Percentiles rank a stretch among this genome's conserved stretches.
These are phyloP conservation scores for Akanthomyces dipterigenus DNA, from an alignment of 2,329 filamentous ascomycete species.

Conservation along the genomic window DNA sequence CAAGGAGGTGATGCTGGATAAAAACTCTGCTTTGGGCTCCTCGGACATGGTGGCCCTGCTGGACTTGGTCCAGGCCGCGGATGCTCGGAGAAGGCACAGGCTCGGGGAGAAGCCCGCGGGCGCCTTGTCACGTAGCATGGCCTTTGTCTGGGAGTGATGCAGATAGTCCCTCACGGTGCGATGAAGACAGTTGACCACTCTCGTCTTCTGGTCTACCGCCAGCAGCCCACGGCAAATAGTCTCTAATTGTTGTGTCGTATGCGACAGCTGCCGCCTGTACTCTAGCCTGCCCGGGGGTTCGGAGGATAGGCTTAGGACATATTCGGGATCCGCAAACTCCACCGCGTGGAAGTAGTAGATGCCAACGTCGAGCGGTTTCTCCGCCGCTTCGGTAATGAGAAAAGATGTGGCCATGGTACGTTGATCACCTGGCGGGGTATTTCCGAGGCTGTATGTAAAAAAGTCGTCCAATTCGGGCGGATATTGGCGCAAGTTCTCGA, in stretches of 20 bases:
- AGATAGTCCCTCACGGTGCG: conserved; percentile 7
- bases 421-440: background rate
- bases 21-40: background rate
- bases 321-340: background rate
- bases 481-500: background rate
- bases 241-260: background rate
- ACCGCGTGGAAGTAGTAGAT: conserved; percentile 8
- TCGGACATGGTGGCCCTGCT: conserved; percentile 3
- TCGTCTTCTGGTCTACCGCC: background rate
- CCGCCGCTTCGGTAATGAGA: conserved; percentile 1
- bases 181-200: background rate
- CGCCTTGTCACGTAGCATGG: background rate
- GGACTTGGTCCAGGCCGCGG: background rate
- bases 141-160: background rate
- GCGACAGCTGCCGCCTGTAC: background rate
- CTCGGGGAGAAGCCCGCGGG: background rate
- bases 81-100: background rate
- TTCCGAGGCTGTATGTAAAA: background rate
- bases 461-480: conserved; percentile 8
- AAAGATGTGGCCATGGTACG: background rate
- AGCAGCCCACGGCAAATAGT: background rate
- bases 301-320: background rate
- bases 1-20: background rate
- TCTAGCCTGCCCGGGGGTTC: background rate
- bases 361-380: conserved; percentile 1